phyloP scores from a whole-genome alignment of 495 filamentous ascomycete species.

The Aspergillus conjunctus region DNA sequence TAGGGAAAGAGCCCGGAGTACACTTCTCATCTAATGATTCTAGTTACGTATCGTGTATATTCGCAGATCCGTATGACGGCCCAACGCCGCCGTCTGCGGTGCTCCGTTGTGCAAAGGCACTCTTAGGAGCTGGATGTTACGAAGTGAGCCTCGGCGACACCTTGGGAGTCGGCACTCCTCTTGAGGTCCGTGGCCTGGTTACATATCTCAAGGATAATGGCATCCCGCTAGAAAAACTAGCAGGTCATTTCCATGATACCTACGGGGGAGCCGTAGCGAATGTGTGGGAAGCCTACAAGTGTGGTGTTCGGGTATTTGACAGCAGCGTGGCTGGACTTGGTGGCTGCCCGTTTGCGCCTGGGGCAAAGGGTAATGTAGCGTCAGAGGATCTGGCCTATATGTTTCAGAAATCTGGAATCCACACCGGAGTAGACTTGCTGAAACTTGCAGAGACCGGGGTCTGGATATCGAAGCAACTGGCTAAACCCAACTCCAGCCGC shows the following conservation, averaged over 20 bases:
- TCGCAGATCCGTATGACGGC: conserved; percentile 40
- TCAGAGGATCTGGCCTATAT: conserved; percentile 47
- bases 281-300: conserved; percentile 43
- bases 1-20: conserved; percentile 2
- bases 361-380: conserved; percentile 49
- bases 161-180: conserved; percentile 40
- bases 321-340: conserved; percentile 48
- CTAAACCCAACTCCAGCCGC: conserved; percentile 32
- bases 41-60: conserved; percentile 51
- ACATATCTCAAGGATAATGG: conserved; percentile 28
- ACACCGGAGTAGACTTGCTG: conserved; percentile 41
- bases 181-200: conserved; percentile 32
- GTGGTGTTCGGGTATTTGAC: conserved; percentile 47
- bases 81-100: conserved; percentile 36
- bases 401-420: conserved; percentile 42
- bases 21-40: background rate
- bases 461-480: conserved; percentile 43
- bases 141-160: conserved; percentile 52
- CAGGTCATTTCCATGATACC: conserved; percentile 53
- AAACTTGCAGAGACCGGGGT: conserved; percentile 36
- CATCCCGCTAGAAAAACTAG: conserved; percentile 34
- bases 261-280: conserved; percentile 48
- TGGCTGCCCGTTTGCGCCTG: conserved; percentile 50
- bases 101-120: conserved; percentile 30
- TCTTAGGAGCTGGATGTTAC: conserved; percentile 45